Evolutionary conservation across 495 filamentous ascomycete genomes (phyloP).

Genomic region (Xylaria flabelliformis): DNA sequence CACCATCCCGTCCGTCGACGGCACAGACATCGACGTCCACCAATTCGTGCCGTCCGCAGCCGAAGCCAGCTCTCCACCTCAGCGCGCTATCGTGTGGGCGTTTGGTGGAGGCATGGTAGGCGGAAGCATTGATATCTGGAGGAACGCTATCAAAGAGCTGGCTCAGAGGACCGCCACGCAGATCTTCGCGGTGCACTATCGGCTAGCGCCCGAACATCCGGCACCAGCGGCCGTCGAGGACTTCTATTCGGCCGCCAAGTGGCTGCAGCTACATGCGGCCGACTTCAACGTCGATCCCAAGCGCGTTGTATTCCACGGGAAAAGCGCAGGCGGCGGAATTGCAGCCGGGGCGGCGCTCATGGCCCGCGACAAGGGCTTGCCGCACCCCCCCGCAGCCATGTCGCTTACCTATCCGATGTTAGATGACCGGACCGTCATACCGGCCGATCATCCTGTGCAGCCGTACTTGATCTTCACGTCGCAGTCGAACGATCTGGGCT

Average conservation of each 20-base stretch:
- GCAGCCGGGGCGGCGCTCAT: slow-evolving; percentile 42
- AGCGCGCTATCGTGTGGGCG: slow-evolving; percentile 44
- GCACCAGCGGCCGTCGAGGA: slow-evolving; percentile 44
- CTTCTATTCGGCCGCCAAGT: slow-evolving; percentile 42
- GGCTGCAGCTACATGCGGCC: slow-evolving; percentile 37
- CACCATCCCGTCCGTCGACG: slow-evolving; percentile 33
- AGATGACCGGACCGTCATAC: slow-evolving; percentile 44
- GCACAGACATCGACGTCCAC: slow-evolving; percentile 33
- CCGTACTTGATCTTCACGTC: slow-evolving; percentile 45
- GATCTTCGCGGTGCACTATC: slow-evolving; percentile 49
- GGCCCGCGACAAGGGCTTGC: slow-evolving; percentile 42
- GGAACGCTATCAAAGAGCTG: slow-evolving; percentile 31
- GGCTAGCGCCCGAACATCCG: slow-evolving; percentile 50
- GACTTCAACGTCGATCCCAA: slow-evolving; percentile 44
- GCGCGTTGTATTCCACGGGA: slow-evolving; percentile 45
- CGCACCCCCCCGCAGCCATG: slow-evolving; percentile 39
- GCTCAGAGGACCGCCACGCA: slow-evolving; percentile 32
- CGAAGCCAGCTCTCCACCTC: background rate
- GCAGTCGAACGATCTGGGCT: slow-evolving; percentile 43
- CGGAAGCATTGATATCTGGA: slow-evolving; percentile 36
- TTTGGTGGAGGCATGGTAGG: slow-evolving; percentile 50
- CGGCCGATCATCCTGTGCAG: slow-evolving; percentile 35
- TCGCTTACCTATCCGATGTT: slow-evolving; percentile 51
- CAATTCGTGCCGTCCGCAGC: slow-evolving; percentile 30
- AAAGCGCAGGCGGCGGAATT: slow-evolving; percentile 50